Evolutionary conservation across 306 rosid species (phyloP).

Genomic region (Sesbania bispinosa): DNA sequence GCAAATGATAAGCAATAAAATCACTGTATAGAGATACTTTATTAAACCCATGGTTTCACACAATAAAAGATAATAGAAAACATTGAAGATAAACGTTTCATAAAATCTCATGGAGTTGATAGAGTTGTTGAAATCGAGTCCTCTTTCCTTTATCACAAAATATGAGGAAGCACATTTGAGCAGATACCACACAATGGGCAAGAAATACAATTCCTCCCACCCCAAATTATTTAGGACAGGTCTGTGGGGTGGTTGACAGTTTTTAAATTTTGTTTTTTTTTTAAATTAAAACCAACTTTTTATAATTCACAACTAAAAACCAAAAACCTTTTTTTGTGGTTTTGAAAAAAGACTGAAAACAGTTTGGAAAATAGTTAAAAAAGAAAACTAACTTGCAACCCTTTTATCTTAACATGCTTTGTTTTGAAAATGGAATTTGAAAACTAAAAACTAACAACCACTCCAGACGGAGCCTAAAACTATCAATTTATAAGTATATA

Average conservation of each 20-base stretch:
- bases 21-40: neutral
- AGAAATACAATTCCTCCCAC: neutral
- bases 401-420: no score
- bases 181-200: neutral
- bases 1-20: neutral
- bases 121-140: neutral
- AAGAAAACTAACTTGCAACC: no score
- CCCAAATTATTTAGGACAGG: constrained; percentile 1
- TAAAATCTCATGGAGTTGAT: neutral
- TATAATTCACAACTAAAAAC: no score
- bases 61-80: constrained; percentile 11
- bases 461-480: no score
- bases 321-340: no score
- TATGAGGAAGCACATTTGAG: neutral
- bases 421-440: no score
- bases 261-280: no score
- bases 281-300: no score
- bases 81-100: neutral
- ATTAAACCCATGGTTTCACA: neutral
- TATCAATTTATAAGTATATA: neutral
- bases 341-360: no score
- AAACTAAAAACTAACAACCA: no score
- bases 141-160: neutral
- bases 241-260: no score
- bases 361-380: no score